Percentiles rank a stretch among this genome's conserved stretches.
Evolutionary conservation across 2,329 filamentous ascomycete species (phyloP).

Genomic region (Phaeosphaeriaceae sp.): DNA sequence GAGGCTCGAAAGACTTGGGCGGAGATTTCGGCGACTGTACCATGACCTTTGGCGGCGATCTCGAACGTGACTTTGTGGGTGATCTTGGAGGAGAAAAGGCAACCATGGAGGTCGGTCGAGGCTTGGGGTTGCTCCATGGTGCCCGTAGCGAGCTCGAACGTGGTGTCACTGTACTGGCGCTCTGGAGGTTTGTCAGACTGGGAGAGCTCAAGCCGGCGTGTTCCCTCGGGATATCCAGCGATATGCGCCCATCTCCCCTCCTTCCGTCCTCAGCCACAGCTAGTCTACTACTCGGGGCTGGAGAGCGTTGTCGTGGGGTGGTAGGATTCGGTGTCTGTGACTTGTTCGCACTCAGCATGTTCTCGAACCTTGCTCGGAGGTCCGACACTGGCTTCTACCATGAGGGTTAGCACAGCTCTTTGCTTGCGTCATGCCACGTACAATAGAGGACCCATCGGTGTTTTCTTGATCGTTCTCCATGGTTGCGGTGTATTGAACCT

Average conservation of each 20-base stretch:
- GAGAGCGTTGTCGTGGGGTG: slow-evolving; percentile 37
- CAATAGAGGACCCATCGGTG: slow-evolving; percentile 79
- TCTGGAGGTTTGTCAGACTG: slow-evolving; percentile 48
- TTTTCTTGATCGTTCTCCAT: slow-evolving; percentile 60
- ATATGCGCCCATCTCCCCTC: slow-evolving; percentile 47
- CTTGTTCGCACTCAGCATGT: slow-evolving; percentile 63
- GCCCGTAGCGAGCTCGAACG: slow-evolving; percentile 44
- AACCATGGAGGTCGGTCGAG: slow-evolving; percentile 59
- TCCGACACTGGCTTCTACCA: slow-evolving; percentile 81
- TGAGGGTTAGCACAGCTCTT: slow-evolving; percentile 18
- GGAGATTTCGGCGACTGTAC: slow-evolving; percentile 76
- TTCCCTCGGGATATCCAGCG: slow-evolving; percentile 52
- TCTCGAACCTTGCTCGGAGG: slow-evolving; percentile 81
- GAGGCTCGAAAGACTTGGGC: slow-evolving; percentile 53
- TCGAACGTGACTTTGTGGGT: slow-evolving; percentile 53
- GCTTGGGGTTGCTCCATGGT: slow-evolving; percentile 46
- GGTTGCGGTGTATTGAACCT: slow-evolving; percentile 18
- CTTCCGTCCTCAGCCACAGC: slow-evolving; percentile 36
- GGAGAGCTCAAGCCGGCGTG: slow-evolving; percentile 30
- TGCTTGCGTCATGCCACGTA: slow-evolving; percentile 51
- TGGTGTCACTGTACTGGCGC: slow-evolving; percentile 40
- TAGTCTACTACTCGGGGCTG: slow-evolving; percentile 42
- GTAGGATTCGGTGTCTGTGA: slow-evolving; percentile 27
- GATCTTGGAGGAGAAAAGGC: slow-evolving; percentile 56
- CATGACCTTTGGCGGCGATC: slow-evolving; percentile 70